Conservation (phyloP, 192 early-diverging fungal genomes). For the Phlyctochytrium arcticum region DNA sequence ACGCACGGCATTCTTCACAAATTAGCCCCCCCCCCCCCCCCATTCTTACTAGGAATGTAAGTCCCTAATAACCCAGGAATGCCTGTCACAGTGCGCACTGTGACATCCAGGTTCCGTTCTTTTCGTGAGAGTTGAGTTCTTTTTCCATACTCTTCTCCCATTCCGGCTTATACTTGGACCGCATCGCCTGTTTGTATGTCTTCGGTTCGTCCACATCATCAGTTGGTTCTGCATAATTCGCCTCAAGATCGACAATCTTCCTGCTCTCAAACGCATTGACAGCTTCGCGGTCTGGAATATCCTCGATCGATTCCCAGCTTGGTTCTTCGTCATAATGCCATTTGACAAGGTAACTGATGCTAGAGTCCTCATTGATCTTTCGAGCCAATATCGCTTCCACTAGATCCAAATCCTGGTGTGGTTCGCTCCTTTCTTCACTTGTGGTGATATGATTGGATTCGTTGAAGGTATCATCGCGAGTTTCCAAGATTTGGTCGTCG, state of each 20-base stretch:
- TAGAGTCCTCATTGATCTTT: too few relatives aligned
- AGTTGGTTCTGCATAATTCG: neutral
- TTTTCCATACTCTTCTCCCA: too few relatives aligned
- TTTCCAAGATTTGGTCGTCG: neutral
- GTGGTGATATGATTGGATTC: neutral
- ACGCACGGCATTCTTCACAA: too few relatives aligned
- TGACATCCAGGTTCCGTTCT: too few relatives aligned
- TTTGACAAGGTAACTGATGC: neutral
- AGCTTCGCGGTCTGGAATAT: too few relatives aligned
- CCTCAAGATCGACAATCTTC: neutral
- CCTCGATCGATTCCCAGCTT: neutral
- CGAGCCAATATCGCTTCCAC: neutral
- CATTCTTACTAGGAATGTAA: too few relatives aligned
- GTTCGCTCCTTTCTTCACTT: neutral
- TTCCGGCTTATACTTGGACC: neutral
- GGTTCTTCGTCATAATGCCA: neutral
- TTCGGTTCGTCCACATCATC: neutral
- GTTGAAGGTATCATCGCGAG: neutral
- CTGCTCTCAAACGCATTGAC: too few relatives aligned
- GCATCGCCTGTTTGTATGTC: neutral
- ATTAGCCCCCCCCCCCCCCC: too few relatives aligned
- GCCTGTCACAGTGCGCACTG: too few relatives aligned
- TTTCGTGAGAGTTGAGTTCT: too few relatives aligned
- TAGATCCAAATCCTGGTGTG: neutral
- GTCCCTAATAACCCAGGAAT: too few relatives aligned